Evolutionary conservation across 139 green algal species (phyloP).

Genomic region (Raphidocelis subcapitata): DNA sequence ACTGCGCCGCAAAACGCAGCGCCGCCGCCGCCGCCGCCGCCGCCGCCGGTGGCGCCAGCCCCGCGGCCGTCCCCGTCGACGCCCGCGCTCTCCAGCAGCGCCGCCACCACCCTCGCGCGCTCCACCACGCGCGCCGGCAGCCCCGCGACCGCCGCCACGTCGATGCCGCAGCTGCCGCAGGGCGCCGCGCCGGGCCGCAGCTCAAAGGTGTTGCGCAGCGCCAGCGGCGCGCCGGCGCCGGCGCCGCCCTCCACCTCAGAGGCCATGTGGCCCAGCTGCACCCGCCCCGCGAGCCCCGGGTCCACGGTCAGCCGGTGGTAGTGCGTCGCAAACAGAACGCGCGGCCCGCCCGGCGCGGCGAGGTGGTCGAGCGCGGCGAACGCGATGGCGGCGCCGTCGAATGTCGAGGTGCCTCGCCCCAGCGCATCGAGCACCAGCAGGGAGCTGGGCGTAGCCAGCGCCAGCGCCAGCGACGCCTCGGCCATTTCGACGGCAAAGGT

Average conservation of each 20-base stretch:
- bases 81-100: constrained; percentile 12
- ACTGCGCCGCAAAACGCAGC: too few species aligned
- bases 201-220: constrained; percentile 25
- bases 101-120: constrained; percentile 28
- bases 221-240: not conserved
- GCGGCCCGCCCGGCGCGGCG: not conserved
- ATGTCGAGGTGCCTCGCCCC: constrained; percentile 48
- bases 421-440: constrained; percentile 95
- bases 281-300: constrained; percentile 1
- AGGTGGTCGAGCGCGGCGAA: constrained; percentile 30
- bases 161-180: constrained; percentile 48
- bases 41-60: too few species aligned
- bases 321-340: constrained; percentile 91
- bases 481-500: constrained; percentile 95
- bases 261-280: constrained; percentile 51
- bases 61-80: too few species aligned
- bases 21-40: too few species aligned
- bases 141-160: constrained; percentile 35
- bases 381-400: constrained; percentile 42
- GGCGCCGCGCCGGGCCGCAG: constrained; percentile 35
- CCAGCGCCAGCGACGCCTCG: constrained; percentile 83
- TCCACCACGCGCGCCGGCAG: constrained; percentile 33
- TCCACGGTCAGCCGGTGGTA: constrained; percentile 78
- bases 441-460: constrained; percentile 41
- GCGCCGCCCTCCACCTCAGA: constrained; percentile 17